phyloP scores from a whole-genome alignment of 208 protist genomes.

The Vickermania spadyakhi region DNA sequence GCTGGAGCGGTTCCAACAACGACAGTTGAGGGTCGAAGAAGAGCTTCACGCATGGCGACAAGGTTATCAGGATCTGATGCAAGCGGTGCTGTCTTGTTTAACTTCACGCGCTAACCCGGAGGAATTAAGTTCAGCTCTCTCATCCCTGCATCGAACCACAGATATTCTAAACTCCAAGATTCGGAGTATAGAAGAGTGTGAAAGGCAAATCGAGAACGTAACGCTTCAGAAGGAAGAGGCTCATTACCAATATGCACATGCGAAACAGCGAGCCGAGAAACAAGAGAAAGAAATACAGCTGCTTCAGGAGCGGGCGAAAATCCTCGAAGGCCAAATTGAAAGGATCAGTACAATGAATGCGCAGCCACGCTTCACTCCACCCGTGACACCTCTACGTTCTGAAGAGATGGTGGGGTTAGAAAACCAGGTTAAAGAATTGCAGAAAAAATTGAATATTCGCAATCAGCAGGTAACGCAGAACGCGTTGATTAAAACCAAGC shows the following conservation, averaged over 20 bases:
- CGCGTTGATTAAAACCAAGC: background rate
- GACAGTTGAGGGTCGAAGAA: no score
- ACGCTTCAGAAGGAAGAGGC: no score
- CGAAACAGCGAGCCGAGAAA: constrained; percentile 8
- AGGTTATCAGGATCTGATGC: no score
- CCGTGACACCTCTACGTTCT: background rate
- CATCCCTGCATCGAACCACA: no score
- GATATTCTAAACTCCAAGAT: background rate
- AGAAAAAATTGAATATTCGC: background rate
- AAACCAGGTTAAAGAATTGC: background rate
- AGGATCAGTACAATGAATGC: constrained; percentile 16
- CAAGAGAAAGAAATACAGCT: constrained; percentile 23
- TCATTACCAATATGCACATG: constrained; percentile 21
- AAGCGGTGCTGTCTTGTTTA: no score
- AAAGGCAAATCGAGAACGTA: no score
- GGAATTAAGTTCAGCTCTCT: no score
- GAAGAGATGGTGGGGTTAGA: background rate
- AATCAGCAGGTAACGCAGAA: background rate
- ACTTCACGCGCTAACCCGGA: no score
- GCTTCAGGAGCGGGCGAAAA: constrained; percentile 33
- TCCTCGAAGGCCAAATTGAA: constrained; percentile 67
- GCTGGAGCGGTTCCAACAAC: no score
- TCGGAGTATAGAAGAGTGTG: no score
- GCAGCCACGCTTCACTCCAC: background rate
- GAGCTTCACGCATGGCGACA: background rate